Evolutionary conservation across 305 asterid genomes (phyloP).

Genomic region (Solanum hybrid): DNA sequence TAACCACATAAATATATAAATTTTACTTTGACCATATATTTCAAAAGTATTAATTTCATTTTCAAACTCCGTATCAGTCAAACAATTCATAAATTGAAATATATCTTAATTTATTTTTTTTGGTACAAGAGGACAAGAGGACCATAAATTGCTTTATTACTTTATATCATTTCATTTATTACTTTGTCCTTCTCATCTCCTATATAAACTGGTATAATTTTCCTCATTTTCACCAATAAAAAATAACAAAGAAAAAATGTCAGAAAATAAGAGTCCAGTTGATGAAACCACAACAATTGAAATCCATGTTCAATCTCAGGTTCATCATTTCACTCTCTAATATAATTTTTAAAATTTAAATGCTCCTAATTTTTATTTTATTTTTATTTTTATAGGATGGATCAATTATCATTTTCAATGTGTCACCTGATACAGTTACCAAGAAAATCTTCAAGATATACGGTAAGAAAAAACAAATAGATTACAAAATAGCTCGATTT

Average conservation of each 20-base stretch:
- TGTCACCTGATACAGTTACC: neutral
- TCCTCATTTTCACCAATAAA: neutral
- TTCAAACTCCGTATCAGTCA: neutral
- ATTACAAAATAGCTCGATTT: neutral
- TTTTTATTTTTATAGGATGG: neutral
- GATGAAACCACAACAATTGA: no score
- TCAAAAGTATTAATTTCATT: no score
- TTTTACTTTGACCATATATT: no score
- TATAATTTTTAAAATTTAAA: neutral
- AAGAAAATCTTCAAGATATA: neutral
- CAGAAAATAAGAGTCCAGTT: no score
- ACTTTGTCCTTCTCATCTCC: neutral
- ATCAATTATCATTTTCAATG: neutral
- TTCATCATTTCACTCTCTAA: neutral
- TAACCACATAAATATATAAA: no score
- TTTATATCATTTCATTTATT: neutral
- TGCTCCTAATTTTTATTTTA: neutral
- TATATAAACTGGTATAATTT: neutral
- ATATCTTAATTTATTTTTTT: neutral
- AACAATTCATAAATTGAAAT: neutral
- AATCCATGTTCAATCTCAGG: neutral
- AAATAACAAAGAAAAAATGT: neutral
- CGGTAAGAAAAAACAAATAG: neutral
- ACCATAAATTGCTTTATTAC: neutral
- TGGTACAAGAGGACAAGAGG: neutral